Percentiles rank a stretch among this genome's conserved stretches.
Evolutionary conservation across 2,329 filamentous ascomycete species (phyloP).

Genomic region (Alternaria infectoria): DNA sequence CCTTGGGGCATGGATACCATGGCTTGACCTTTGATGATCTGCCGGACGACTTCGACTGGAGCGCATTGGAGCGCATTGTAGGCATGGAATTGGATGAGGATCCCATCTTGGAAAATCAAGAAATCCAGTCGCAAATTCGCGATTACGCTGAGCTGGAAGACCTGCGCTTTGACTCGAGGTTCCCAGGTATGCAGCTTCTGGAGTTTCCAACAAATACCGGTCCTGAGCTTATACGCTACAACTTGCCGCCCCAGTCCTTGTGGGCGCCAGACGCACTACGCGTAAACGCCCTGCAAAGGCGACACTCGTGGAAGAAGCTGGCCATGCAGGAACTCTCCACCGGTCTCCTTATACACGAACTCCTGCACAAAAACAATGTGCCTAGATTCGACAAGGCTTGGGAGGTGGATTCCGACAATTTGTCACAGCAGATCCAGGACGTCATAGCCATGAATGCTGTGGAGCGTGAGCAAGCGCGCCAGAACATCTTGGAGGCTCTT

Average conservation of each 20-base stretch:
- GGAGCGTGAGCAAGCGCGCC: conserved; percentile 8
- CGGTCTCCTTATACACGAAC: conserved; percentile 48
- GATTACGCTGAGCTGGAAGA: conserved; percentile 25
- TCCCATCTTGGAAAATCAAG: conserved; percentile 17
- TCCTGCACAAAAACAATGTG: conserved; percentile 33
- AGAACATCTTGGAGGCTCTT: conserved; percentile 25
- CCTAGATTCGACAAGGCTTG: conserved; percentile 3
- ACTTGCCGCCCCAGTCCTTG: conserved; percentile 55
- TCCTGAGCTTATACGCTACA: conserved; percentile 28
- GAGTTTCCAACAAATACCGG: conserved; percentile 53
- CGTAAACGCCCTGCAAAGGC: conserved; percentile 33
- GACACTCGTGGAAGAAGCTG: conserved; percentile 53
- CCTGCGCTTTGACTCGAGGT: conserved; percentile 37
- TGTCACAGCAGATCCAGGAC: conserved; percentile 31
- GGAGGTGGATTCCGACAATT: neutral
- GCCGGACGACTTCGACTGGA: conserved; percentile 32
- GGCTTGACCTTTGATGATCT: conserved; percentile 18
- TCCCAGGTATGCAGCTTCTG: conserved; percentile 29
- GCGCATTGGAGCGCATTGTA: conserved; percentile 16
- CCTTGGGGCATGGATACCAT: neutral
- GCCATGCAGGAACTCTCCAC: conserved; percentile 50
- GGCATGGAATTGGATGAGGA: conserved; percentile 39
- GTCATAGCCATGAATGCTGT: conserved; percentile 9
- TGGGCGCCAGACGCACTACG: conserved; percentile 49
- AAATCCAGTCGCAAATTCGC: conserved; percentile 19